Conservation (phyloP, 495 filamentous ascomycete genomes). For the Aspergillus olivimuriae region DNA sequence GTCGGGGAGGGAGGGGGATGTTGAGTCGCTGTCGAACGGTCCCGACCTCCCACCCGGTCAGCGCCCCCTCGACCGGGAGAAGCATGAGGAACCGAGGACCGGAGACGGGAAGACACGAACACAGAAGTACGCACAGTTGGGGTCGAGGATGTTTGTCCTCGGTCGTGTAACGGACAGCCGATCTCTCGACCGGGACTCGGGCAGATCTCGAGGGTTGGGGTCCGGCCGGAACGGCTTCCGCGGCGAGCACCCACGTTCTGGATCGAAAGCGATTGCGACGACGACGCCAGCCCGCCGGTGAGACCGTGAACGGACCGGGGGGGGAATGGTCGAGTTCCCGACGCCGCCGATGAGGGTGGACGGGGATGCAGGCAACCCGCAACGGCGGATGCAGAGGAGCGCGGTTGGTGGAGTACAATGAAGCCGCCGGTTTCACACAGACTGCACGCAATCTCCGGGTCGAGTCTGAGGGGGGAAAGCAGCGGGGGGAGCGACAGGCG, state of each 20-base stretch:
- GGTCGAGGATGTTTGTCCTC: constrained; percentile 36
- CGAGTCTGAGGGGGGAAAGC: too few species aligned
- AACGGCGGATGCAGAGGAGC: background rate
- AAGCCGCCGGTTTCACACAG: background rate
- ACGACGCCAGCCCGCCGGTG: background rate
- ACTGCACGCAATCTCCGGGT: background rate
- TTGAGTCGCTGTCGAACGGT: too few species aligned
- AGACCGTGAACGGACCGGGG: background rate
- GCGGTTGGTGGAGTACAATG: constrained; percentile 8
- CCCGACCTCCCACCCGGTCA: too few species aligned
- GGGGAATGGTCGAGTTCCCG: background rate
- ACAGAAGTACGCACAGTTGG: constrained; percentile 27
- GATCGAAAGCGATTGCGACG: constrained; percentile 1
- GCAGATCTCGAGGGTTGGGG: constrained; percentile 18
- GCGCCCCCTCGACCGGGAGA: background rate
- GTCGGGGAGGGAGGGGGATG: too few species aligned
- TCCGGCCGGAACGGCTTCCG: constrained; percentile 4
- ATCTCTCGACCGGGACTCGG: constrained; percentile 26
- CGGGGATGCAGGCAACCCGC: constrained; percentile 7
- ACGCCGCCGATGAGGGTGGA: constrained; percentile 9
- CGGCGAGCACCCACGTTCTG: constrained; percentile 2
- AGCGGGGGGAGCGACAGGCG: too few species aligned
- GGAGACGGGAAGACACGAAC: constrained; percentile 7
- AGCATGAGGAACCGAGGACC: constrained; percentile 3
- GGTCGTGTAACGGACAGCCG: constrained; percentile 28